These are phyloP conservation scores for Arthroderma sp. DNA, from an alignment of 2,329 filamentous ascomycete genomes.

Conservation along the genomic window DNA sequence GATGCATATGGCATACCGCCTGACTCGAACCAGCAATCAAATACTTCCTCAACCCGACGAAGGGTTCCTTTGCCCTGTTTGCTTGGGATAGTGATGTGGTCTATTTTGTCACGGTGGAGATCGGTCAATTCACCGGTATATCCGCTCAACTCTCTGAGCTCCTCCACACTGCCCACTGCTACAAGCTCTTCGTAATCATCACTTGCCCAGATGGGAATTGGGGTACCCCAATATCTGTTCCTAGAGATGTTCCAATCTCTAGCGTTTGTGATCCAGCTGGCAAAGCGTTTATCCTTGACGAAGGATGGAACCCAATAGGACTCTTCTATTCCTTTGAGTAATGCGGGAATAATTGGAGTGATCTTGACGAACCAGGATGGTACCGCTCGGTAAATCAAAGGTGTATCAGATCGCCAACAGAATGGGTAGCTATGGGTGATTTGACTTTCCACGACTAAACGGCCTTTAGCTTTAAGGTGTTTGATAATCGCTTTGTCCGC, in stretches of 20 bases:
- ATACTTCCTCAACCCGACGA: constrained; percentile 71
- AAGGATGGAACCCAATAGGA: constrained; percentile 86
- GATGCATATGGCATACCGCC: constrained; percentile 91
- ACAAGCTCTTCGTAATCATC: constrained; percentile 78
- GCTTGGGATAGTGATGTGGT: constrained; percentile 86
- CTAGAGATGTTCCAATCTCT: constrained; percentile 92
- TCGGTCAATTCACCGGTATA: constrained; percentile 71
- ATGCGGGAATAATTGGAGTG: constrained; percentile 65
- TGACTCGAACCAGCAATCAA: constrained; percentile 96
- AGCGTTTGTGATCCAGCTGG: constrained; percentile 81
- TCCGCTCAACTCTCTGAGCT: constrained; percentile 76
- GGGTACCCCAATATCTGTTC: constrained; percentile 92
- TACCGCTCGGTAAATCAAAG: constrained; percentile 81
- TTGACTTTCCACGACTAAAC: constrained; percentile 72
- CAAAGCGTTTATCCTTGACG: constrained; percentile 83
- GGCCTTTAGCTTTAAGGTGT: constrained; percentile 61
- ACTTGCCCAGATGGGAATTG: constrained; percentile 81
- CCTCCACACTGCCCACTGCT: constrained; percentile 71
- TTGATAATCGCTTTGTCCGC: constrained; percentile 92
- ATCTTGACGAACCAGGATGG: constrained; percentile 94
- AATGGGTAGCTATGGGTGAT: constrained; percentile 85
- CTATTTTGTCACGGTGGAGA: constrained; percentile 83
- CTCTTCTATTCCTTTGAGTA: constrained; percentile 78
- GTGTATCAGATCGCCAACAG: constrained; percentile 90
- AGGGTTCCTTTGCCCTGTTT: constrained; percentile 75